These are phyloP conservation scores for Penicillium sp. DNA, from an alignment of 2,329 filamentous ascomycete genomes.

Conservation along the genomic window DNA sequence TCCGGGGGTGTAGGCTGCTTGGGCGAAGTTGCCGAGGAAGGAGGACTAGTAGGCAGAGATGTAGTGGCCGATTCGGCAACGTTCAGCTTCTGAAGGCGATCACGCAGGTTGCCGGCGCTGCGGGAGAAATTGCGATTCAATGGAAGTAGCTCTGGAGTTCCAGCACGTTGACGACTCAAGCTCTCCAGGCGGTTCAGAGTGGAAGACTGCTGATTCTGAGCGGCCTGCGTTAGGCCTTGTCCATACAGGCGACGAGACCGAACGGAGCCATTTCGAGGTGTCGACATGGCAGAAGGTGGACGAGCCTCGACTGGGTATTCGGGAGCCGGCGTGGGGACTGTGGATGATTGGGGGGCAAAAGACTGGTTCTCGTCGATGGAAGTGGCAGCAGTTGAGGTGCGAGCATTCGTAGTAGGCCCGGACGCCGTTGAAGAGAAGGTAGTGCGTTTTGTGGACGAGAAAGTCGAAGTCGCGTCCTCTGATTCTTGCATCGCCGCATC, in stretches of 20 bases:
- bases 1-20: slow-evolving; percentile 42
- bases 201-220: slow-evolving; percentile 77
- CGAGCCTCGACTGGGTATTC: slow-evolving; percentile 28
- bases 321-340: slow-evolving; percentile 12
- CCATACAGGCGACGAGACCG: slow-evolving; percentile 80
- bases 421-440: slow-evolving; percentile 85
- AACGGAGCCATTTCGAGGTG: slow-evolving; percentile 65
- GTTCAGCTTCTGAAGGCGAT: slow-evolving; percentile 44
- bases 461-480: slow-evolving; percentile 55
- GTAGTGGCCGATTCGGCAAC: slow-evolving; percentile 26
- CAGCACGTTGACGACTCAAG: slow-evolving; percentile 65
- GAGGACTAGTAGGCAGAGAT: slow-evolving; percentile 44
- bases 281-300: slow-evolving; percentile 33
- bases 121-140: slow-evolving; percentile 48
- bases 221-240: slow-evolving; percentile 74
- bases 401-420: slow-evolving; percentile 65
- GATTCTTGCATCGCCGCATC: slow-evolving; percentile 44
- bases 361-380: slow-evolving; percentile 74
- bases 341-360: slow-evolving; percentile 28
- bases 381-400: slow-evolving; percentile 84
- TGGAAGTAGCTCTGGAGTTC: slow-evolving; percentile 54
- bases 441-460: slow-evolving; percentile 74
- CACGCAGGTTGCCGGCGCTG: slow-evolving; percentile 70
- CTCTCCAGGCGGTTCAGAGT: slow-evolving; percentile 79
- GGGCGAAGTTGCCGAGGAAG: slow-evolving; percentile 42